Base-by-base conservation (phyloP, 257 asterid species). In the Ocimum tenuiflorum region DNA sequence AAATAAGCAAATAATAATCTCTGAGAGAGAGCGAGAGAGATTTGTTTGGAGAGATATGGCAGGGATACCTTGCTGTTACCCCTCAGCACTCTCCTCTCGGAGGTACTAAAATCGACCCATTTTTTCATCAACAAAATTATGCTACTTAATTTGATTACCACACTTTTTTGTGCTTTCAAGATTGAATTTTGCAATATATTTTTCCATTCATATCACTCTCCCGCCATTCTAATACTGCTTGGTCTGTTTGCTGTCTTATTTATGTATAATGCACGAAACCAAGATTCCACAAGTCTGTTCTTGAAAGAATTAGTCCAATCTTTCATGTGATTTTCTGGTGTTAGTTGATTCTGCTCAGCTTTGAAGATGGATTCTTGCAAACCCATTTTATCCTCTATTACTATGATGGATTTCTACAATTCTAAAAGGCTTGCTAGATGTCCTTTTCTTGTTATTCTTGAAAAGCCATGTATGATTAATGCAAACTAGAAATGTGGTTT, bases 51-150 rank as follows among this genome's bases (percentile, higher is more conserved):
- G 14, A 65, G 79, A 67, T 20, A 89, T 89, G 96, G 87, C 91
- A 31, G 89, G 85, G 78, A 71, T 86, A 55, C 77, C 77, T 71
- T 85, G 78, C 76, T 78, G 66, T 72, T 81, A 73, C 78, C 76
- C 78, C 48, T 75, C 87, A 70, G 66, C 79, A 4, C 73, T 87
- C 73, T 85, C 89, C 71, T 85, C 81, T 65, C 74, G 66, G 7
- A 87, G 95, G 94, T 83, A 58, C 39, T 41, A 79, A 48, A 31
- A 45, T 18, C 8, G 4, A 5, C 52, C 8, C 38, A 59, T 56
- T 45, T 29, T 11, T 7, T 69, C 22, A 35, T 8, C 46, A 6
- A 42, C 12, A 20, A 63, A 24, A 73, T 45, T 62, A 24, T 47
- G 12, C 38, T 58, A 19, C 7, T 19, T 0, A 43, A 6, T 8